phyloP scores from a whole-genome alignment of 495 filamentous ascomycete species.

The Podospora pseudocomata region DNA sequence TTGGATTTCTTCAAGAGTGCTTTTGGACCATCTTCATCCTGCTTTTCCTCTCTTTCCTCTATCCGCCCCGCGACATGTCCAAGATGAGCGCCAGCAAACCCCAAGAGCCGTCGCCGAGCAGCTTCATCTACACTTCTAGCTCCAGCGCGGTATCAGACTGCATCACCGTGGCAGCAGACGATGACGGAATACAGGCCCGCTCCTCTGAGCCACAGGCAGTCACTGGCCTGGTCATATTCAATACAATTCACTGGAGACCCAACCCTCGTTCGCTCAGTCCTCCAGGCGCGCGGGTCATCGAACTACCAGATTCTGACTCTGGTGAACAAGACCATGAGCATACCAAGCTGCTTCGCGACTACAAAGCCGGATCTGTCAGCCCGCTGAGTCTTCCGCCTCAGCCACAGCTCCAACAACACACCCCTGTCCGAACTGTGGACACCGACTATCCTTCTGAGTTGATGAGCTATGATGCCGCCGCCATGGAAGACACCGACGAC shows the following conservation, averaged over 20 bases:
- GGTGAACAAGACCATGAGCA: not conserved
- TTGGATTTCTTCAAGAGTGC: not conserved
- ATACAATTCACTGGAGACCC: conserved; percentile 1
- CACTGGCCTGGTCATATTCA: not conserved
- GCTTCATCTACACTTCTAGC: conserved; percentile 25
- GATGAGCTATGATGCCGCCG: not conserved
- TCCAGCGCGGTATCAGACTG: not conserved
- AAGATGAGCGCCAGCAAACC: not conserved
- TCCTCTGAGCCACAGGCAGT: not conserved
- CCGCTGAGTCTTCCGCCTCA: not conserved
- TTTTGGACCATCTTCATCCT: not conserved
- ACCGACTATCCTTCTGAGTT: not conserved
- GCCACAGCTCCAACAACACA: not conserved
- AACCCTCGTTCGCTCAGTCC: not conserved
- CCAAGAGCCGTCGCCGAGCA: conserved; percentile 18
- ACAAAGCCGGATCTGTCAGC: not conserved
- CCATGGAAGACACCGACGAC: not conserved
- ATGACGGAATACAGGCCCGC: not conserved
- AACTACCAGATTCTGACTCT: not conserved
- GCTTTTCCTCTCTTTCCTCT: not conserved
- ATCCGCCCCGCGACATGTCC: not conserved
- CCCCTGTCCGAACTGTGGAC: not conserved
- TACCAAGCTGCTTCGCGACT: not conserved
- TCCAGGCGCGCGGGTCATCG: not conserved
- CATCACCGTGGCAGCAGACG: not conserved